Conservation (phyloP, 306 rosid species). For the Cucurbita pepo region DNA sequence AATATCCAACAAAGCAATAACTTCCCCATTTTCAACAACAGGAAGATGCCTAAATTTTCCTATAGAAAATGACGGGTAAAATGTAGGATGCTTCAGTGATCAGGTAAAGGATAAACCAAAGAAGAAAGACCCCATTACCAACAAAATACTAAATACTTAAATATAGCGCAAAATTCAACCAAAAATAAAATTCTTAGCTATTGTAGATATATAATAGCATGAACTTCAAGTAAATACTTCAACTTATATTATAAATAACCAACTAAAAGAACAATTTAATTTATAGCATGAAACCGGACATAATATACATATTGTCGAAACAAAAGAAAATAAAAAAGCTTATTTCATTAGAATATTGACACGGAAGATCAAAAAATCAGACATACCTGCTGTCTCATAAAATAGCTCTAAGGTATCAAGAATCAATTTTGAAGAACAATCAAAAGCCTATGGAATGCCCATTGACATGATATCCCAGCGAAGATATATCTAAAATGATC, state of each 20-base stretch:
- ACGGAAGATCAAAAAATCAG: background rate
- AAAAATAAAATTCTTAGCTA: background rate
- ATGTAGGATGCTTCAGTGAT: background rate
- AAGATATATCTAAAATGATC: too few species aligned
- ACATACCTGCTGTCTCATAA: background rate
- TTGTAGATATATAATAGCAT: background rate
- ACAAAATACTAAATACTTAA: background rate
- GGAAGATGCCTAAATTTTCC: constrained; percentile 98
- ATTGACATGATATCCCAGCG: background rate
- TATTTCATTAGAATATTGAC: background rate
- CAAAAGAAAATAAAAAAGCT: background rate
- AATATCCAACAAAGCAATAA: constrained; percentile 84
- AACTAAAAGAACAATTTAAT: background rate
- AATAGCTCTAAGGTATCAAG: background rate
- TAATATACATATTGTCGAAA: background rate
- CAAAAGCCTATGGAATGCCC: background rate
- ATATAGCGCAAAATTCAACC: background rate
- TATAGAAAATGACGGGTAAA: constrained; percentile 13
- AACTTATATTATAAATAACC: background rate
- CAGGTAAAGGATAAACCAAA: background rate
- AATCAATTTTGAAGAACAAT: background rate
- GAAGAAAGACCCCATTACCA: background rate
- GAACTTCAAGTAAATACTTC: background rate
- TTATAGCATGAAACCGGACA: background rate
- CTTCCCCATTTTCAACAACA: constrained; percentile 92